A percentile compares a stretch with the other conserved stretches of the same genome.
Evolutionary conservation across 2,329 filamentous ascomycete genomes (phyloP).

Genomic region (Helotiales sp.): DNA sequence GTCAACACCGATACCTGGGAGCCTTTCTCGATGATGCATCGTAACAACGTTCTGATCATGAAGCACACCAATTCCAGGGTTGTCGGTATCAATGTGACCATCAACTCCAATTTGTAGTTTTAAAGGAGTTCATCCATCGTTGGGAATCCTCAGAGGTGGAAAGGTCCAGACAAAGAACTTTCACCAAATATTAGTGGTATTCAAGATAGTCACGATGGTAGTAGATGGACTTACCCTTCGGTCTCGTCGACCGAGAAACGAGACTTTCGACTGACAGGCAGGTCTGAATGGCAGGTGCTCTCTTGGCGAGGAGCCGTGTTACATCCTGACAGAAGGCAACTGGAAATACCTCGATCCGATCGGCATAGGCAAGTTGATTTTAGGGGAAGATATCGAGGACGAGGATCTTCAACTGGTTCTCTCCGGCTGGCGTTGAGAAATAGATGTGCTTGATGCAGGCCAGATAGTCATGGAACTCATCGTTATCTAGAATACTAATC

Average conservation of each 20-base stretch:
- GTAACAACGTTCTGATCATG: no score
- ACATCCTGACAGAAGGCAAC: neutral
- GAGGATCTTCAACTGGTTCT: neutral
- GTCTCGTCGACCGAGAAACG: neutral
- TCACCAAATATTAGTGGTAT: no score
- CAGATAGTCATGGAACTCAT: neutral
- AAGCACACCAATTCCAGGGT: no score
- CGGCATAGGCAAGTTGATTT: neutral
- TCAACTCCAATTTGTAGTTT: no score
- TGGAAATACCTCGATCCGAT: constrained; percentile 1
- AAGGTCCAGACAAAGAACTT: no score
- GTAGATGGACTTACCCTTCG: no score
- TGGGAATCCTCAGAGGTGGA: no score
- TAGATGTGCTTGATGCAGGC: constrained; percentile 4
- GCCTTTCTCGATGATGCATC: no score
- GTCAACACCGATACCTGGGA: no score
- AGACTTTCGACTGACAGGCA: neutral
- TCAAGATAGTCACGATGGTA: no score
- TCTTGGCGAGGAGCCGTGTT: neutral
- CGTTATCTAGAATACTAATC: neutral
- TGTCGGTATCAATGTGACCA: no score
- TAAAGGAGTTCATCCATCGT: no score
- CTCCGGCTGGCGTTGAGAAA: constrained; percentile 1
- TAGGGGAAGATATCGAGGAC: constrained; percentile 3
- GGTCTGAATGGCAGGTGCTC: neutral